phyloP scores from a whole-genome alignment of 192 early-diverging fungal genomes.

The Umbelopsis sp. region DNA sequence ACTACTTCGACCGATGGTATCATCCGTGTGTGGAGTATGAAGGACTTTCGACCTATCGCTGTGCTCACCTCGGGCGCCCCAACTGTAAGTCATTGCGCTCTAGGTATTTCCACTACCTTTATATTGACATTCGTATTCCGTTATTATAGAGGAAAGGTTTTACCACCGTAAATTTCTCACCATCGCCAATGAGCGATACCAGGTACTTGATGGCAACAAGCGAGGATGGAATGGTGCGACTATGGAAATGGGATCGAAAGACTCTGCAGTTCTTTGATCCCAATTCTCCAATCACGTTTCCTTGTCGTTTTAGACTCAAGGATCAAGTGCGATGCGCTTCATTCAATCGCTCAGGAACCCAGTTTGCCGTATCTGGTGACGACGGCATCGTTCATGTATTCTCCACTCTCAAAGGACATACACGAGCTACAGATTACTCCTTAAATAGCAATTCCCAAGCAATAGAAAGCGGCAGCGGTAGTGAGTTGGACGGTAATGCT shows the following conservation, averaged over 20 bases:
- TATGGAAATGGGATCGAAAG: constrained; percentile 73
- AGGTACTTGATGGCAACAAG: constrained; percentile 71
- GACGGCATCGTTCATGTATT: constrained; percentile 80
- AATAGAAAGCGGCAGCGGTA: constrained; percentile 11
- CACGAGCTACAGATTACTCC: not conserved
- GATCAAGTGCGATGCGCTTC: constrained; percentile 61
- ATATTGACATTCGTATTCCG: not conserved
- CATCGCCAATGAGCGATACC: constrained; percentile 67
- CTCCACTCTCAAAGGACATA: constrained; percentile 60
- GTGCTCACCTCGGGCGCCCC: constrained; percentile 51
- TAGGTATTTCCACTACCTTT: not conserved
- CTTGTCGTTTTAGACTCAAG: constrained; percentile 53
- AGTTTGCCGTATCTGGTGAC: constrained; percentile 77
- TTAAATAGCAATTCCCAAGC: not conserved
- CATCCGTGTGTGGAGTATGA: constrained; percentile 75
- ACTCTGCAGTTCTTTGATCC: constrained; percentile 53
- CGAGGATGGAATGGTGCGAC: constrained; percentile 70
- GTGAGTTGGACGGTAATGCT: constrained; percentile 29
- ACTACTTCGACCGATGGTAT: constrained; percentile 78
- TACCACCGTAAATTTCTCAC: constrained; percentile 74
- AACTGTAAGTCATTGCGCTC: constrained; percentile 36
- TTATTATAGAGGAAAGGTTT: constrained; percentile 54
- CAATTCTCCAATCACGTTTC: constrained; percentile 54
- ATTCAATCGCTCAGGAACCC: constrained; percentile 79
- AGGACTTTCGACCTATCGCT: constrained; percentile 66